These are phyloP conservation scores for Kazachstania viticola DNA, from an alignment of 805 yeast genomes.

Conservation along the genomic window DNA sequence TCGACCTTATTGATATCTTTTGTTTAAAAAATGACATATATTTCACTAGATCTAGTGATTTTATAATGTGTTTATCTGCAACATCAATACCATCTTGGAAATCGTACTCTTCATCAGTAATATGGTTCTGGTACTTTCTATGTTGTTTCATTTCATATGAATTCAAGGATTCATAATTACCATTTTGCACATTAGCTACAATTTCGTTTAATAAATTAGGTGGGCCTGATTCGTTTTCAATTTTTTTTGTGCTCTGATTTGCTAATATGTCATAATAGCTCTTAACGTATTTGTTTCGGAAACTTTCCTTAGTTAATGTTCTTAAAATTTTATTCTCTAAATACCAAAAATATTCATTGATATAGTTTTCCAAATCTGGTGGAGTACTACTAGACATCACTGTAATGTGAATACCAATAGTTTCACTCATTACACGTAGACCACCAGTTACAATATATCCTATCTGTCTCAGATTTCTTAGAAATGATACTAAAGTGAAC, in stretches of 20 bases:
- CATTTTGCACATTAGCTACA: constrained; percentile 27
- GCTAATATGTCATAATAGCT: constrained; percentile 27
- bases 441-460: constrained; percentile 59
- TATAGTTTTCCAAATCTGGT: constrained; percentile 30
- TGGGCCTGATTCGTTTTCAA: constrained; percentile 22
- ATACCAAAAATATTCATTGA: constrained; percentile 36
- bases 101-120: constrained; percentile 32
- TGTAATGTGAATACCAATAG: constrained; percentile 47
- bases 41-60: constrained; percentile 22
- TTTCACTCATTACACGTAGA: constrained; percentile 35
- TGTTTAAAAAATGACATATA: constrained; percentile 29
- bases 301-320: constrained; percentile 26
- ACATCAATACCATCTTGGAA: constrained; percentile 28
- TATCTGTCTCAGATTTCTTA: constrained; percentile 45
- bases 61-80: constrained; percentile 26
- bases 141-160: constrained; percentile 31
- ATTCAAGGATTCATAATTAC: constrained; percentile 16
- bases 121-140: constrained; percentile 38
- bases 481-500: constrained; percentile 32
- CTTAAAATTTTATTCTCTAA: constrained; percentile 29
- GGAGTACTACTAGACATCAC: constrained; percentile 43
- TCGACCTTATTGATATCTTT: constrained; percentile 29
- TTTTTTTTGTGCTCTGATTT: constrained; percentile 3
- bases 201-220: constrained; percentile 27
- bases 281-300: constrained; percentile 25